phyloP scores from a whole-genome alignment of 306 rosid species.

The Trifolium dubium region DNA sequence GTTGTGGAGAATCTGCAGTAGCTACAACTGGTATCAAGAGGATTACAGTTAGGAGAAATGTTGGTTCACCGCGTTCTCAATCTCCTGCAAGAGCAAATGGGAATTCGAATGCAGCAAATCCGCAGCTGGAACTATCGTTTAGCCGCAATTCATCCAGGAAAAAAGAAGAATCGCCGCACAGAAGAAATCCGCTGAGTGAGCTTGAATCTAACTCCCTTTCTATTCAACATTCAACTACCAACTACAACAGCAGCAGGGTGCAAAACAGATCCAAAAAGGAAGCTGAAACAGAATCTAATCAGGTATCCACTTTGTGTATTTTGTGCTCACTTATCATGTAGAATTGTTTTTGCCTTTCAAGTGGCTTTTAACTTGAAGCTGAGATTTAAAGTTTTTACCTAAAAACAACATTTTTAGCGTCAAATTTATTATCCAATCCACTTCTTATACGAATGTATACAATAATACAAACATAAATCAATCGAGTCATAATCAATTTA shows the following conservation, averaged over 20 bases:
- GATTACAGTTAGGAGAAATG: conserved; percentile 78
- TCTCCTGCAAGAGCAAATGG: conserved; percentile 68
- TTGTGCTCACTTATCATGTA: neutral
- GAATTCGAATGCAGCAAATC: conserved; percentile 48
- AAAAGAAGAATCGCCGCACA: conserved; percentile 82
- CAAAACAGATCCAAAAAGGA: conserved; percentile 62
- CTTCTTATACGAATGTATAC: neutral
- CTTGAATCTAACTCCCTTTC: conserved; percentile 70
- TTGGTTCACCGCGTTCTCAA: conserved; percentile 67
- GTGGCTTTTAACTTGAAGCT: neutral
- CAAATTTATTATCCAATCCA: neutral
- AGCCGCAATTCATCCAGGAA: conserved; percentile 88
- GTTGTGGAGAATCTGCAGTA: conserved; percentile 51
- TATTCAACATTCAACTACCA: conserved; percentile 53
- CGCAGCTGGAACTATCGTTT: conserved; percentile 66
- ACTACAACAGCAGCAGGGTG: conserved; percentile 46
- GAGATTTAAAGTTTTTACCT: neutral
- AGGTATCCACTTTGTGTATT: conserved; percentile 47
- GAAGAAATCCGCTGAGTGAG: conserved; percentile 85
- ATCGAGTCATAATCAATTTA: neutral
- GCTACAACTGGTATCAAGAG: conserved; percentile 57
- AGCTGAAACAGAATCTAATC: conserved; percentile 53
- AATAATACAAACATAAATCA: neutral
- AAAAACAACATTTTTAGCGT: neutral
- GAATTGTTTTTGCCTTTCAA: neutral